Evolutionary conservation across 2,329 filamentous ascomycete genomes (phyloP).

Genomic region (Aspergillus intermedius): DNA sequence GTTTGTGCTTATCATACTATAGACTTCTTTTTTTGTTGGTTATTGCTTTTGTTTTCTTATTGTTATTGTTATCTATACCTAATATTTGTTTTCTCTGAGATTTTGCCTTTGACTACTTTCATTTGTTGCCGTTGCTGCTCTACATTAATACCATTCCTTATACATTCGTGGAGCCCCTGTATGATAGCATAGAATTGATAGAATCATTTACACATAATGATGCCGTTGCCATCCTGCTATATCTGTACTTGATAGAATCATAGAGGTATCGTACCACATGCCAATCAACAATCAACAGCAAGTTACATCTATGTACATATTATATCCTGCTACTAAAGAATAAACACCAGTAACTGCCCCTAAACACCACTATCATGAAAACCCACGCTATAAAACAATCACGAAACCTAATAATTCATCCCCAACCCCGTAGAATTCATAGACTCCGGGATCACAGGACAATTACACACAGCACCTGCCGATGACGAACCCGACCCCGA

Average conservation of each 20-base stretch:
- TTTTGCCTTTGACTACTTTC: neutral
- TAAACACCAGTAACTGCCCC: no score
- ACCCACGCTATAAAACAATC: neutral
- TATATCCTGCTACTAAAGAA: no score
- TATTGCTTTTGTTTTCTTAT: neutral
- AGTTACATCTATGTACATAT: no score
- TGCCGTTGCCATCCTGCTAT: no score
- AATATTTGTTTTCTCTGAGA: neutral
- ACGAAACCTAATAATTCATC: neutral
- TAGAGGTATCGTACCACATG: no score
- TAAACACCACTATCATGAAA: neutral
- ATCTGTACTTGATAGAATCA: no score
- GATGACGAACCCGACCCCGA: neutral
- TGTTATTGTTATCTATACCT: neutral
- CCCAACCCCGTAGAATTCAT: neutral
- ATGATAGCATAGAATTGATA: neutral
- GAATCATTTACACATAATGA: neutral
- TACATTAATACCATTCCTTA: neutral
- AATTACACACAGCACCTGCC: neutral
- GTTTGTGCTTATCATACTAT: constrained; percentile 2
- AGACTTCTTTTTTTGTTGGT: constrained; percentile 2
- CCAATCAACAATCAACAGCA: no score
- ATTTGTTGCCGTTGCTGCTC: neutral
- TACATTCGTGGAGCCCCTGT: constrained; percentile 1
- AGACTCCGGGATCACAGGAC: neutral